These are phyloP conservation scores for Cercophora samala DNA, from an alignment of 495 filamentous ascomycete genomes.

Conservation along the genomic window DNA sequence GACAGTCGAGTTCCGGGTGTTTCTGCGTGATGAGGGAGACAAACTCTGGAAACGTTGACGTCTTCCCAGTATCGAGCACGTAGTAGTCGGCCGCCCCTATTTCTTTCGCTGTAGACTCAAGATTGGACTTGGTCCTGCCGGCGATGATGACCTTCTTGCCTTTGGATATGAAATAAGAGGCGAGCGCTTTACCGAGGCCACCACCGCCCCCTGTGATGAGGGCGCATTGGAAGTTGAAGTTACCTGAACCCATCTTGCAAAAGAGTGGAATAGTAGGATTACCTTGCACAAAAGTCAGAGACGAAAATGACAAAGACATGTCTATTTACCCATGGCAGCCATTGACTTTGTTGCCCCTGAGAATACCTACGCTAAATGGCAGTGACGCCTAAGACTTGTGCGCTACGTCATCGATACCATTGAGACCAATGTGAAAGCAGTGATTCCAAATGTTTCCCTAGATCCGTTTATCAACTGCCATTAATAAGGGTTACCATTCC, in stretches of 20 bases:
- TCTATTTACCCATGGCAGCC: not conserved
- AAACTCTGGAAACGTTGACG: constrained; percentile 35
- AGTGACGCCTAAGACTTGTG: not conserved
- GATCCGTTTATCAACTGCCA: not conserved
- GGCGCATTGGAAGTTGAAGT: constrained; percentile 38
- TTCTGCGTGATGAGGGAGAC: constrained; percentile 34
- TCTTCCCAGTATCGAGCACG: constrained; percentile 44
- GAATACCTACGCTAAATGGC: not conserved
- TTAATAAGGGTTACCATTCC: not conserved
- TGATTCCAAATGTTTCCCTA: not conserved
- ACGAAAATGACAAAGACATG: no score
- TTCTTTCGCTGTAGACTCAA: constrained; percentile 35
- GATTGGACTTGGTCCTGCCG: constrained; percentile 46
- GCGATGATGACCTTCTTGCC: constrained; percentile 48
- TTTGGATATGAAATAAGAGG: constrained; percentile 39
- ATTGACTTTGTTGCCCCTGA: not conserved
- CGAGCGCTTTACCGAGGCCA: constrained; percentile 46
- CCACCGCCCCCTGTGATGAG: constrained; percentile 47
- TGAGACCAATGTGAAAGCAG: not conserved
- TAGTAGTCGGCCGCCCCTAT: constrained; percentile 41
- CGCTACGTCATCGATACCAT: not conserved
- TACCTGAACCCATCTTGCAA: constrained; percentile 2
- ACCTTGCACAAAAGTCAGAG: no score
- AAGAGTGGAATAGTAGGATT: no score
- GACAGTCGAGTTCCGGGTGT: constrained; percentile 47